Evolutionary conservation across 1,139 yeast genomes (phyloP), one percentile per base, ranked within the genome.

Genomic region (Candida gigantensis): DNA sequence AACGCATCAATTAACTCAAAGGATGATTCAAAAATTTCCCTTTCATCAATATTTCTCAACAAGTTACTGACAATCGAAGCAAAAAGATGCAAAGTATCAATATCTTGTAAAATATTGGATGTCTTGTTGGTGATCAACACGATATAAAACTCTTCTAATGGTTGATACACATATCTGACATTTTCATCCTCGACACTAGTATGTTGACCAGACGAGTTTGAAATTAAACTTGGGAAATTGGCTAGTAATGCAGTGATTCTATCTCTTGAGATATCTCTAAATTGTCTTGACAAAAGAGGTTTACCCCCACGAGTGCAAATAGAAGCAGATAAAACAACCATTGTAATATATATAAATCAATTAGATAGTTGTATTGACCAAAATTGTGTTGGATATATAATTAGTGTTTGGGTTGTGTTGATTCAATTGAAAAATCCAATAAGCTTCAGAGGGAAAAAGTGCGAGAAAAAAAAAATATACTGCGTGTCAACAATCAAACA

Each of bases 241-340:
- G 97, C 84, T 55, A 94, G 72, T 48, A 92, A 72, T 31, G 89
- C 86, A 32, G 95, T 84, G 52, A 90, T 90, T 49, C 95, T 75
- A 55, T 90, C 96, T 57, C 83, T 84, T 34, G 87, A 74, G 52
- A 92, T 67, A 48, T 89, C 97, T 46, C 82, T 77, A 67, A 92
- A 94, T 66, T 89, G 98, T 57, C 99, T 81, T 23, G 97, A 87
- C 41, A 94, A 69, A 47, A 94, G 78, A 25, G 97, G 90, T 55
- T 89, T 92, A 42, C 99, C 99, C 42, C 94, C 87, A 53, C 94
- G 86, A 34, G 97, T 86, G 62, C 97, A 88, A 52, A 92, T 86
- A 35, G 97, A 86, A 40, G 97, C 97, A 39, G 98, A 96, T 60
- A 92, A 75, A 37, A 92, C 74, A 50, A 60, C 67, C 68, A 63